These are phyloP conservation scores for Hyaloscypha variabilis DNA, from an alignment of 495 filamentous ascomycete species.

Conservation along the genomic window DNA sequence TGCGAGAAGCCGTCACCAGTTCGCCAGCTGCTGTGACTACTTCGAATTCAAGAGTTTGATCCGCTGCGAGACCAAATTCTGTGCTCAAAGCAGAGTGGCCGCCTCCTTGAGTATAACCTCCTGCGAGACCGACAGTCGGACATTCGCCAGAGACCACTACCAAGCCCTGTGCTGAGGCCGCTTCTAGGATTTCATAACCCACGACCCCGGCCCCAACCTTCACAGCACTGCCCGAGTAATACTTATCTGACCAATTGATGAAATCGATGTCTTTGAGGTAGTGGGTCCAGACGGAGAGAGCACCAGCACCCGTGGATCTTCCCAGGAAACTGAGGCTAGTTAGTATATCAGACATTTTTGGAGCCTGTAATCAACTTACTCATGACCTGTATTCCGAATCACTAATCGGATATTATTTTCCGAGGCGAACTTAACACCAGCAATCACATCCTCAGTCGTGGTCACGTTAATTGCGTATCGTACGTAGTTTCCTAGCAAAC, in stretches of 20 bases:
- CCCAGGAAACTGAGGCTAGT: conserved; percentile 46
- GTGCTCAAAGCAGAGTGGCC: conserved; percentile 59
- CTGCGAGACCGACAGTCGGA: conserved; percentile 50
- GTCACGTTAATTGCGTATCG: conserved; percentile 56
- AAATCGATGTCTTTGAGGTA: conserved; percentile 49
- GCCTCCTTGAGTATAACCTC: conserved; percentile 58
- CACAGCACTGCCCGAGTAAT: conserved; percentile 44
- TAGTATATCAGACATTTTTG: conserved; percentile 36
- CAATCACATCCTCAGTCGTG: conserved; percentile 43
- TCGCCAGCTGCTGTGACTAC: conserved; percentile 53
- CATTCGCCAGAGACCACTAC: conserved; percentile 55
- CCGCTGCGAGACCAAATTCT: conserved; percentile 59
- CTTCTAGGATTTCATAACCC: conserved; percentile 51
- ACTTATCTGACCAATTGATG: conserved; percentile 38
- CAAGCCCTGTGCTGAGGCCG: conserved; percentile 48
- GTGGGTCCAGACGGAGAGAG: conserved; percentile 54
- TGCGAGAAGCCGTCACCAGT: conserved; percentile 43
- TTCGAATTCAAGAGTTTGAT: conserved; percentile 60
- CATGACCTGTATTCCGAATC: conserved; percentile 23
- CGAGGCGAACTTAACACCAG: conserved; percentile 53
- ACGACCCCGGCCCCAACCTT: conserved; percentile 60
- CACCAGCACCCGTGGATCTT: conserved; percentile 55
- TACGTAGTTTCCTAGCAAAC: conserved; percentile 59
- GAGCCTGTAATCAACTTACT: conserved; percentile 21
- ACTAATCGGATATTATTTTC: conserved; percentile 43